Evolutionary conservation across 805 yeast genomes (phyloP).

Genomic region (Candida tibetensis): DNA sequence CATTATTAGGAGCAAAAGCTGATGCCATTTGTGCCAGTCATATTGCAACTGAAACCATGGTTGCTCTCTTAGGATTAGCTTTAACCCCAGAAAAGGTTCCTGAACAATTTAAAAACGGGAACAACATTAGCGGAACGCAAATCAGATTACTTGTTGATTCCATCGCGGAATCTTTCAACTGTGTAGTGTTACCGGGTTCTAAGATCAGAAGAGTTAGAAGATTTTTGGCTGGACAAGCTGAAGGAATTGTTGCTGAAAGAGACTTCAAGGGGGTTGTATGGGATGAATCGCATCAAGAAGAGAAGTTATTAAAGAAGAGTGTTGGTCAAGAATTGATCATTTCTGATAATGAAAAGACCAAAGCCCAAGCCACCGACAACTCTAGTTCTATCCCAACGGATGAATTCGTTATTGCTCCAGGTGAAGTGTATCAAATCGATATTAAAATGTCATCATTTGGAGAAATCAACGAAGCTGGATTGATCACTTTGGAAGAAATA

Average conservation of each 20-base stretch:
- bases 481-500: slow-evolving; percentile 63
- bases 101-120: slow-evolving; percentile 39
- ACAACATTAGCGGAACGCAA: slow-evolving; percentile 60
- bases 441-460: slow-evolving; percentile 71
- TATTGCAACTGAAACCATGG: slow-evolving; percentile 85
- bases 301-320: slow-evolving; percentile 44
- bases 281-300: slow-evolving; percentile 81
- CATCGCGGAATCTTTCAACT: slow-evolving; percentile 81
- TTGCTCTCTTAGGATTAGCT: slow-evolving; percentile 68
- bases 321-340: slow-evolving; percentile 38
- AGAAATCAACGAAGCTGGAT: slow-evolving; percentile 56
- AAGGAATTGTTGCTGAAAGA: slow-evolving; percentile 85
- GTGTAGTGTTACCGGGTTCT: slow-evolving; percentile 88
- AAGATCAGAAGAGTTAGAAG: slow-evolving; percentile 88
- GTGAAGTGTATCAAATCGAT: slow-evolving; percentile 86
- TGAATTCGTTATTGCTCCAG: slow-evolving; percentile 68
- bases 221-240: slow-evolving; percentile 94
- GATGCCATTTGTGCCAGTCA: slow-evolving; percentile 89
- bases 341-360: slow-evolving; percentile 32
- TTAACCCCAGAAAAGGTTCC: slow-evolving; percentile 76
- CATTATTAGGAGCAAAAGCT: slow-evolving; percentile 79
- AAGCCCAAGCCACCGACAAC: slow-evolving; percentile 14
- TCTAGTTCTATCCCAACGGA: slow-evolving; percentile 68
- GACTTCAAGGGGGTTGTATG: slow-evolving; percentile 91
- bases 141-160: slow-evolving; percentile 77